phyloP scores from a whole-genome alignment of 306 rosid genomes.

The Lithocarpus polystachyus region DNA sequence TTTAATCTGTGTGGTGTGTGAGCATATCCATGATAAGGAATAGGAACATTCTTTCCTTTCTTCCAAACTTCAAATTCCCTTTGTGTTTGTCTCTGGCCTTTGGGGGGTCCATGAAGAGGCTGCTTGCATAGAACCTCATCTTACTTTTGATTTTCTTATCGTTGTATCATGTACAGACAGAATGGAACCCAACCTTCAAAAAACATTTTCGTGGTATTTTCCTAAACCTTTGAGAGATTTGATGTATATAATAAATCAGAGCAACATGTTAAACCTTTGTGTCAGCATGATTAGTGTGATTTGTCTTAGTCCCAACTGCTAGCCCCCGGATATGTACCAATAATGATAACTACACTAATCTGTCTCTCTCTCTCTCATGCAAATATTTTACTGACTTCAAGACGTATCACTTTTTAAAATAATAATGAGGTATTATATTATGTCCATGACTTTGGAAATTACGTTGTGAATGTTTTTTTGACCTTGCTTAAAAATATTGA shows the following conservation, averaged over 20 bases:
- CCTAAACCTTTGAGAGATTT: not conserved
- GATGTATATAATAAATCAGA: not conserved
- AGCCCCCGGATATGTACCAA: not conserved
- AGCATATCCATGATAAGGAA: not conserved
- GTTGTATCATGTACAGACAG: not conserved
- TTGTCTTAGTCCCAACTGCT: no score
- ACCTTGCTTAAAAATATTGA: not conserved
- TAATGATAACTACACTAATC: not conserved
- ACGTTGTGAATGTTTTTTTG: not conserved
- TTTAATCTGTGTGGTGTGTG: slow-evolving; percentile 1
- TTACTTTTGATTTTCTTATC: slow-evolving; percentile 23
- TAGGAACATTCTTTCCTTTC: slow-evolving; percentile 6
- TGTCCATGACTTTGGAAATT: not conserved
- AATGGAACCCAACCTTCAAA: not conserved
- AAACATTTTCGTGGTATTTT: not conserved
- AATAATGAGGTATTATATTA: not conserved
- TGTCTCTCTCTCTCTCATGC: not conserved
- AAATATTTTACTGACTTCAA: not conserved
- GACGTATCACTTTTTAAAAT: not conserved
- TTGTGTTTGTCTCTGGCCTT: not conserved
- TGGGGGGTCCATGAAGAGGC: slow-evolving; percentile 17
- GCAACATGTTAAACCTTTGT: not conserved
- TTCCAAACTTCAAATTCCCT: slow-evolving; percentile 10
- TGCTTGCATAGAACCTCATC: slow-evolving; percentile 14
- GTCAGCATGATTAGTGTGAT: no score